Percentiles rank a stretch among this genome's conserved stretches.
These are phyloP conservation scores for Corylus avellana DNA, from an alignment of 306 rosid genomes.

Conservation along the genomic window DNA sequence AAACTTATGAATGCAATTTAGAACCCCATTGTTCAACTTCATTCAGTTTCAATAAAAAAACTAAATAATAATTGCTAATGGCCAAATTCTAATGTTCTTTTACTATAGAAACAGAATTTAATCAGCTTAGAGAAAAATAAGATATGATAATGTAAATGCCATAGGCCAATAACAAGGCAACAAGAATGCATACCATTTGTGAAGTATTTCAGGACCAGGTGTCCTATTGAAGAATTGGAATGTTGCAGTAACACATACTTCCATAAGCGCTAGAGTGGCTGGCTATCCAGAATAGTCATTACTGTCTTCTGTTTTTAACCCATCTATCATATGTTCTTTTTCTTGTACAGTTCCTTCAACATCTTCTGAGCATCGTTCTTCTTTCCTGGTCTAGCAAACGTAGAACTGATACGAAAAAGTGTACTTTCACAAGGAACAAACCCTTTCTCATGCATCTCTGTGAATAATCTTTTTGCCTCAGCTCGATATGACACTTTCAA, in stretches of 20 bases:
- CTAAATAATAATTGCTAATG: background rate
- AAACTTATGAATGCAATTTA: background rate
- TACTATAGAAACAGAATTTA: background rate
- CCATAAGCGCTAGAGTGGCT: background rate
- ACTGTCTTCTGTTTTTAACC: constrained; percentile 19
- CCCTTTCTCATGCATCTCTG: constrained; percentile 74
- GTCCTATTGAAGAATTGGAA: background rate
- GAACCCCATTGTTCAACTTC: background rate
- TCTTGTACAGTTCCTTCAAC: constrained; percentile 53
- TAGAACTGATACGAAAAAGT: constrained; percentile 50
- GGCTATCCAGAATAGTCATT: constrained; percentile 1
- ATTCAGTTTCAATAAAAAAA: background rate
- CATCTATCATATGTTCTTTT: constrained; percentile 45
- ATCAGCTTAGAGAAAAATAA: constrained; percentile 1
- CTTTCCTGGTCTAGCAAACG: constrained; percentile 71
- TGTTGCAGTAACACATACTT: constrained; percentile 1
- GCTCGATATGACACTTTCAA: constrained; percentile 49
- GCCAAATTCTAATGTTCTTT: background rate
- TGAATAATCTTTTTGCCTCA: constrained; percentile 74
- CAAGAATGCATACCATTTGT: background rate
- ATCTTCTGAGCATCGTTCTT: constrained; percentile 62
- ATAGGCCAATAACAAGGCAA: background rate
- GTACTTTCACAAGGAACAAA: constrained; percentile 70
- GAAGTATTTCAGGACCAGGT: background rate
- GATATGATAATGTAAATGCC: background rate